Percentiles rank a stretch among this genome's conserved stretches.
phyloP scores from a whole-genome alignment of 768 basidiomycete genomes.

The Amanita phalloides region DNA sequence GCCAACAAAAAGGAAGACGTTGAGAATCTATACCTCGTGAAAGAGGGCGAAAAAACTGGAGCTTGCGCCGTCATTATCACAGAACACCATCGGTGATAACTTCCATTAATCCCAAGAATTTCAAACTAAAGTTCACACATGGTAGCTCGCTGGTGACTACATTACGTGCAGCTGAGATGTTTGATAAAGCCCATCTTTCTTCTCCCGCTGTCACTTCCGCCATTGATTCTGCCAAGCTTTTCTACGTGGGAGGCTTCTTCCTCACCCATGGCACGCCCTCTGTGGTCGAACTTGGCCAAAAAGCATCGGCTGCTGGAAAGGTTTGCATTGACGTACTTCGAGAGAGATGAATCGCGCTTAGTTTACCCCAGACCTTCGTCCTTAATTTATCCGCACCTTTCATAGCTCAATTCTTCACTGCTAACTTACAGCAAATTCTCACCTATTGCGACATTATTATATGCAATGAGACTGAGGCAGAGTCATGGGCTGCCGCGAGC shows the following conservation, averaged over 20 bases:
- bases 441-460: slow-evolving; percentile 85
- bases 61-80: slow-evolving; percentile 96
- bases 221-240: slow-evolving; percentile 72
- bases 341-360: neutral
- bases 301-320: slow-evolving; percentile 69
- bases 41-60: slow-evolving; percentile 81
- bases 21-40: slow-evolving; percentile 80
- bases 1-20: slow-evolving; percentile 93
- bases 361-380: slow-evolving; percentile 57
- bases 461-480: slow-evolving; percentile 95
- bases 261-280: slow-evolving; percentile 81
- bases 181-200: slow-evolving; percentile 69
- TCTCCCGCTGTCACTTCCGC: slow-evolving; percentile 67
- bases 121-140: neutral
- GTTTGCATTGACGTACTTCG: slow-evolving; percentile 21
- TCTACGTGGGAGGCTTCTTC: slow-evolving; percentile 97
- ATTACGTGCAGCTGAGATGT: slow-evolving; percentile 84
- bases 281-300: slow-evolving; percentile 64
- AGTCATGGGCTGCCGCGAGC: slow-evolving; percentile 67
- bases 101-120: neutral
- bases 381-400: slow-evolving; percentile 97
- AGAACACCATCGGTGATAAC: slow-evolving; percentile 72
- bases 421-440: slow-evolving; percentile 71
- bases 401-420: slow-evolving; percentile 87
- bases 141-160: slow-evolving; percentile 85